Evolutionary conservation across 2,329 filamentous ascomycete species (phyloP).

Genomic region (Beauveria varroae): DNA sequence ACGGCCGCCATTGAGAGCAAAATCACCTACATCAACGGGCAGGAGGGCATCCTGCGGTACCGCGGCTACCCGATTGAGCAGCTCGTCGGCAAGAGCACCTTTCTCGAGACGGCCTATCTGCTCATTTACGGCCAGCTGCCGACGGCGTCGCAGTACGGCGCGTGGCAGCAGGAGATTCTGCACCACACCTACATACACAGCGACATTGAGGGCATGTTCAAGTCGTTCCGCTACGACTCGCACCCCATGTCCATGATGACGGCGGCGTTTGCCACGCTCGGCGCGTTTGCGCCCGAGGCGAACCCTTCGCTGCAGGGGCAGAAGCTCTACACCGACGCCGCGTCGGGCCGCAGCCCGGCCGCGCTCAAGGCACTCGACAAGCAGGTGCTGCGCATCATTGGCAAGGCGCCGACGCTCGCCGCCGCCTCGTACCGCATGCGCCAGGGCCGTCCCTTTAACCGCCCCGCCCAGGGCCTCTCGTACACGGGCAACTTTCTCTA

Average conservation of each 20-base stretch:
- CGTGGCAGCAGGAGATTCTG: conserved; percentile 42
- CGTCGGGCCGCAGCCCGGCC: conserved; percentile 29
- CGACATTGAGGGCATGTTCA: conserved; percentile 43
- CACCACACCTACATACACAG: conserved; percentile 43
- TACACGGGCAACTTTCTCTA: conserved; percentile 50
- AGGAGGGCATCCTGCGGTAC: conserved; percentile 43
- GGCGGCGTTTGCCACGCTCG: conserved; percentile 40
- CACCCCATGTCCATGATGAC: conserved; percentile 46
- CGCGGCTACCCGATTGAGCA: conserved; percentile 46
- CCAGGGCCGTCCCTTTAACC: conserved; percentile 43
- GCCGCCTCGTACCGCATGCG: conserved; percentile 46
- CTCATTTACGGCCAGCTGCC: conserved; percentile 46
- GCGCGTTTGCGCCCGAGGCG: conserved; percentile 41
- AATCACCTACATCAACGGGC: conserved; percentile 47
- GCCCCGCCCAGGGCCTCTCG: conserved; percentile 36
- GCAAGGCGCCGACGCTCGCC: conserved; percentile 42
- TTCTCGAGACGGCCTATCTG: conserved; percentile 41
- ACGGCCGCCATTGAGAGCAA: conserved; percentile 41
- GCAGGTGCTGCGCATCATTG: conserved; percentile 44
- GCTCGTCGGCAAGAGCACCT: conserved; percentile 40
- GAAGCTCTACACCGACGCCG: conserved; percentile 41
- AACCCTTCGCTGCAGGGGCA: conserved; percentile 43
- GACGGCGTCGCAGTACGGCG: conserved; percentile 29
- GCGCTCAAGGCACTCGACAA: conserved; percentile 40
- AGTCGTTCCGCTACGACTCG: conserved; percentile 43